phyloP scores from a whole-genome alignment of 768 basidiomycete species.

The Panaeolus papilionaceus region DNA sequence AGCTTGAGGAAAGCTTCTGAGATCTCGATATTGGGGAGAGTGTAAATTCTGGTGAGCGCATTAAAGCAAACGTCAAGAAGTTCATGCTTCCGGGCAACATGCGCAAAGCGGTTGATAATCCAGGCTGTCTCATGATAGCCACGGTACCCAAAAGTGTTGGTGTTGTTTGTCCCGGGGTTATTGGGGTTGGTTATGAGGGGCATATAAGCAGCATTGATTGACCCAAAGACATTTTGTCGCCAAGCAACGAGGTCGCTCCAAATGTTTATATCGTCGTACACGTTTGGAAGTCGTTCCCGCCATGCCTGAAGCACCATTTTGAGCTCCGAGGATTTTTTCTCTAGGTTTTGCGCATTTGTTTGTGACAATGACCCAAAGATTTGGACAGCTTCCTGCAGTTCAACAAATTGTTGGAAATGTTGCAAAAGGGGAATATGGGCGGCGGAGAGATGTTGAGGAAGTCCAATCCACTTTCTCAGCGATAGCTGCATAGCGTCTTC shows the following conservation, averaged over 20 bases:
- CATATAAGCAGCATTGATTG: constrained; percentile 95
- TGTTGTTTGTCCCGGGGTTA: constrained; percentile 55
- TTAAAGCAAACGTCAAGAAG: constrained; percentile 95
- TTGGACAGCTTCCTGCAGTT: constrained; percentile 93
- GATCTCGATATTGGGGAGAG: constrained; percentile 98
- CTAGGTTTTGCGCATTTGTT: constrained; percentile 88
- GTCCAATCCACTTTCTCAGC: constrained; percentile 92
- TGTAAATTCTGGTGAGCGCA: constrained; percentile 96
- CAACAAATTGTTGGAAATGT: constrained; percentile 99
- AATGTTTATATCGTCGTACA: constrained; percentile 96
- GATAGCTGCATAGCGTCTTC: constrained; percentile 98
- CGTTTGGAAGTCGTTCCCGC: constrained; percentile 95
- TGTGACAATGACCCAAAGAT: constrained; percentile 91
- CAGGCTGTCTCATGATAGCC: constrained; percentile 99
- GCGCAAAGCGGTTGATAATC: constrained; percentile 99
- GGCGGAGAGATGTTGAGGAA: constrained; percentile 86
- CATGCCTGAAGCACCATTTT: constrained; percentile 97
- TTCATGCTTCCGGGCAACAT: constrained; percentile 97
- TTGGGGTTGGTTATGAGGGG: constrained; percentile 77
- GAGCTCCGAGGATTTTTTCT: constrained; percentile 93
- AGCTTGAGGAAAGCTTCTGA: constrained; percentile 99
- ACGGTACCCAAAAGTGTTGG: constrained; percentile 89
- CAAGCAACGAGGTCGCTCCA: constrained; percentile 99
- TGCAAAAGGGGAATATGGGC: constrained; percentile 95
- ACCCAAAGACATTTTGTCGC: constrained; percentile 97